phyloP scores from a whole-genome alignment of 1,139 yeast genomes.

The Sugiyamaella neomexicana region DNA sequence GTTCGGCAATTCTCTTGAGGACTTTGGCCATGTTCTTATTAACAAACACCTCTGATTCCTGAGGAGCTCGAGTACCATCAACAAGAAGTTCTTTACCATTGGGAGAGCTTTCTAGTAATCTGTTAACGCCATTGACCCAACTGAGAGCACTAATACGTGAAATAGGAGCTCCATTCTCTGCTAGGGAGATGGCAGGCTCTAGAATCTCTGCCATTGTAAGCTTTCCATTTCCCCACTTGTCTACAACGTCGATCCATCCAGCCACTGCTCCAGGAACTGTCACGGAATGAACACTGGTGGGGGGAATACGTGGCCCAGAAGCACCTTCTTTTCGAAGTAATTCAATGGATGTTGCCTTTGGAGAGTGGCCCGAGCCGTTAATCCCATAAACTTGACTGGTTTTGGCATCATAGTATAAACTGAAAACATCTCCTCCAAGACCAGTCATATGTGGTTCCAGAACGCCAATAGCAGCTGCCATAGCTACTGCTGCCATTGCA shows the following conservation, averaged over 20 bases:
- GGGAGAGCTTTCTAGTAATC: slow-evolving; percentile 43
- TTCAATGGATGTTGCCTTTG: slow-evolving; percentile 53
- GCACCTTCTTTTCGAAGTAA: slow-evolving; percentile 48
- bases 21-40: slow-evolving; percentile 59
- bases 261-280: slow-evolving; percentile 80
- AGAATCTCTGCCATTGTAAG: slow-evolving; percentile 59
- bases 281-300: slow-evolving; percentile 56
- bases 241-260: slow-evolving; percentile 71
- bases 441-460: slow-evolving; percentile 80
- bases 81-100: slow-evolving; percentile 46
- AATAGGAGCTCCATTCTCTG: slow-evolving; percentile 67
- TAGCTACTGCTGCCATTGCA: slow-evolving; percentile 76
- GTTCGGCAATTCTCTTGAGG: slow-evolving; percentile 51
- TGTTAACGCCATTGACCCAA: slow-evolving; percentile 49
- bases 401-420: slow-evolving; percentile 55
- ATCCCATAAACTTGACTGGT: slow-evolving; percentile 59
- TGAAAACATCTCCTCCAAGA: slow-evolving; percentile 81
- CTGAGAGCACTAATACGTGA: slow-evolving; percentile 56
- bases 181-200: slow-evolving; percentile 69
- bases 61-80: slow-evolving; percentile 48
- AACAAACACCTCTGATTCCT: slow-evolving; percentile 58
- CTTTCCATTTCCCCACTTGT: slow-evolving; percentile 71
- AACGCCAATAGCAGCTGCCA: slow-evolving; percentile 70
- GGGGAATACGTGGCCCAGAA: slow-evolving; percentile 45
- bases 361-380: slow-evolving; percentile 78